Evolutionary conservation across 306 rosid species (phyloP).

Genomic region (Cajanus cajan): DNA sequence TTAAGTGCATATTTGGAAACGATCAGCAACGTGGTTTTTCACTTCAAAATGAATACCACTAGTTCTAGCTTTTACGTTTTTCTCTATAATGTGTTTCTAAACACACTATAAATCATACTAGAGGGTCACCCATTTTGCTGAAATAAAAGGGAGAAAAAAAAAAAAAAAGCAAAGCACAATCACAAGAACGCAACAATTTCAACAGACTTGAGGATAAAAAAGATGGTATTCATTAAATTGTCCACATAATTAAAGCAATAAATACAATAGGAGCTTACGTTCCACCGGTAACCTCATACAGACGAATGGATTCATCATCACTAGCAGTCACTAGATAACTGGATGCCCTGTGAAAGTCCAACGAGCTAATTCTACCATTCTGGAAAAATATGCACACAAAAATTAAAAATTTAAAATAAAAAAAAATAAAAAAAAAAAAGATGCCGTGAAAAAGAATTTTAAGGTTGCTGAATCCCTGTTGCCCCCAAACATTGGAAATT

Average conservation of each 20-base stretch:
- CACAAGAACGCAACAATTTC: neutral
- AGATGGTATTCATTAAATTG: neutral
- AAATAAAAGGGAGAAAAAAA: neutral
- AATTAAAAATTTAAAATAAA: too few species aligned
- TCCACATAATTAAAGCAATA: neutral
- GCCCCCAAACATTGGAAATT: neutral
- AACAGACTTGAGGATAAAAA: neutral
- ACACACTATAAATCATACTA: neutral
- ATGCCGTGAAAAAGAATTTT: neutral
- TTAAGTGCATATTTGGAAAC: too few species aligned
- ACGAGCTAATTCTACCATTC: constrained; percentile 85
- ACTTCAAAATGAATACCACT: too few species aligned
- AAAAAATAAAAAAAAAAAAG: neutral
- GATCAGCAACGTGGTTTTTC: too few species aligned
- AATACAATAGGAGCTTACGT: constrained; percentile 49
- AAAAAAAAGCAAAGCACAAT: neutral
- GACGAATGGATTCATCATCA: constrained; percentile 91
- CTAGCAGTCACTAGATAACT: constrained; percentile 92
- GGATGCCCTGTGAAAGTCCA: constrained; percentile 87
- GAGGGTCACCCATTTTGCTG: neutral
- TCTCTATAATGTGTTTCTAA: too few species aligned
- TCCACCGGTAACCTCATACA: constrained; percentile 80
- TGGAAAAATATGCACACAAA: constrained; percentile 26
- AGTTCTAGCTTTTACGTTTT: too few species aligned
- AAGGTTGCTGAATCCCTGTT: neutral